Percentiles rank a stretch among this genome's conserved stretches.
phyloP scores from a whole-genome alignment of 768 basidiomycete species.

The Macrolepiota fuliginosa region DNA sequence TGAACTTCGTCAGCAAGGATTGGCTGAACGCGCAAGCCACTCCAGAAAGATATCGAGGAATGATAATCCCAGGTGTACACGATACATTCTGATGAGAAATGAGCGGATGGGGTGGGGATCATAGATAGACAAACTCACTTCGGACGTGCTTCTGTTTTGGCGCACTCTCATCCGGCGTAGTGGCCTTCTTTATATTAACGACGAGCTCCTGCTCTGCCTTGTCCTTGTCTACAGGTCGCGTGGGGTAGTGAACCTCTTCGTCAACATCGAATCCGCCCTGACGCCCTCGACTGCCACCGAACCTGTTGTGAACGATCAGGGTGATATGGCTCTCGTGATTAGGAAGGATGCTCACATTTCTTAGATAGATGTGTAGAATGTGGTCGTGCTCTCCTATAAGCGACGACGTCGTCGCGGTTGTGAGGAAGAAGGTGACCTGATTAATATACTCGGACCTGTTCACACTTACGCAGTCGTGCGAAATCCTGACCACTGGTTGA shows the following conservation, averaged over 20 bases:
- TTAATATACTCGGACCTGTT: neutral
- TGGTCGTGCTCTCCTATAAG: neutral
- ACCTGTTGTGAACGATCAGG: conserved; percentile 27
- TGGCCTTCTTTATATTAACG: conserved; percentile 98
- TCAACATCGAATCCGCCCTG: conserved; percentile 63
- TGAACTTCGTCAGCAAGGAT: conserved; percentile 97
- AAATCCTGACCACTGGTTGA: neutral
- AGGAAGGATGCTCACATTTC: conserved; percentile 2
- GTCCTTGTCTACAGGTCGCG: conserved; percentile 97
- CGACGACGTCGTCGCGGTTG: neutral
- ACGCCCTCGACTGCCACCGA: conserved; percentile 34
- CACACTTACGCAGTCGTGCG: conserved; percentile 9
- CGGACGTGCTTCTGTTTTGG: conserved; percentile 99
- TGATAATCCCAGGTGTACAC: conserved; percentile 99
- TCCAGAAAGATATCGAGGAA: conserved; percentile 97
- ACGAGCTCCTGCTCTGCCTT: conserved; percentile 94
- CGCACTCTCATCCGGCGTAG: conserved; percentile 90
- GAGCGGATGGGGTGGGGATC: conserved; percentile 9
- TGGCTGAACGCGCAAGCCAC: conserved; percentile 92
- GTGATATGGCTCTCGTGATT: neutral
- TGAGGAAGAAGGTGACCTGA: neutral
- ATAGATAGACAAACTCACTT: conserved; percentile 54
- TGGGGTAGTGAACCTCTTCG: conserved; percentile 90
- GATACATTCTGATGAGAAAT: conserved; percentile 73
- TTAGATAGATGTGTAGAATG: neutral